Conservation (phyloP, 257 asterid species). For the Cruciata laevipes region DNA sequence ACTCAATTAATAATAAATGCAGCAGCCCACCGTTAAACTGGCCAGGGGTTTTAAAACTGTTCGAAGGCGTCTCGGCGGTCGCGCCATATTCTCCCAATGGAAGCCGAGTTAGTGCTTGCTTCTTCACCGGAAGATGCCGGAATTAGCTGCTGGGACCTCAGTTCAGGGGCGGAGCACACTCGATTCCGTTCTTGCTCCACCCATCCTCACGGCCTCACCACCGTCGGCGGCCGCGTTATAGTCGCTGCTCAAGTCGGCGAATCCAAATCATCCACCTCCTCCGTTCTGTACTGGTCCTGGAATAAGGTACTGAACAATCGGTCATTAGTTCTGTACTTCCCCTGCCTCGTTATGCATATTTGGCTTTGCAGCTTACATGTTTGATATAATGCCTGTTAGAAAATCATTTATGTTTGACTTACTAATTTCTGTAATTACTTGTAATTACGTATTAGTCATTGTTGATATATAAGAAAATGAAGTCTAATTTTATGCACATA, state of each 20-base stretch:
- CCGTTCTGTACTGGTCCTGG: slow-evolving; percentile 84
- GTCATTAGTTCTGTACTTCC: too few relatives aligned
- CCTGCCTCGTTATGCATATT: background rate
- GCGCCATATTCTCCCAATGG: slow-evolving; percentile 30
- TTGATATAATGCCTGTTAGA: slow-evolving; percentile 21
- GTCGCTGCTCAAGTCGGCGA: slow-evolving; percentile 78
- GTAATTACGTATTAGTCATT: too few relatives aligned
- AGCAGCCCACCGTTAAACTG: background rate
- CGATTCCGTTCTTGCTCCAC: slow-evolving; percentile 68
- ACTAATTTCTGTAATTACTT: too few relatives aligned
- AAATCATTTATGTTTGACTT: background rate
- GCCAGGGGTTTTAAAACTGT: slow-evolving; percentile 2
- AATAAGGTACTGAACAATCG: slow-evolving; percentile 49
- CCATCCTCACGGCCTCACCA: slow-evolving; percentile 63
- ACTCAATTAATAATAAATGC: background rate
- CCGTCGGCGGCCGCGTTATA: slow-evolving; percentile 62
- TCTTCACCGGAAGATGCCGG: slow-evolving; percentile 87
- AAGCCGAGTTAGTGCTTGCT: slow-evolving; percentile 58
- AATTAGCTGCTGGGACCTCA: slow-evolving; percentile 87
- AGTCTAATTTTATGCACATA: too few relatives aligned
- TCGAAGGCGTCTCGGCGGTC: background rate
- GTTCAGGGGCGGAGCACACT: slow-evolving; percentile 59
- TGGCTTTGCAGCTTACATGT: slow-evolving; percentile 6
- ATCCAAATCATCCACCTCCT: slow-evolving; percentile 56
- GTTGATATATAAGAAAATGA: too few relatives aligned